Percentiles rank a stretch among this genome's conserved stretches.
Evolutionary conservation across 2,329 filamentous ascomycete species (phyloP).

Genomic region (Cryphonectria nitschkei): DNA sequence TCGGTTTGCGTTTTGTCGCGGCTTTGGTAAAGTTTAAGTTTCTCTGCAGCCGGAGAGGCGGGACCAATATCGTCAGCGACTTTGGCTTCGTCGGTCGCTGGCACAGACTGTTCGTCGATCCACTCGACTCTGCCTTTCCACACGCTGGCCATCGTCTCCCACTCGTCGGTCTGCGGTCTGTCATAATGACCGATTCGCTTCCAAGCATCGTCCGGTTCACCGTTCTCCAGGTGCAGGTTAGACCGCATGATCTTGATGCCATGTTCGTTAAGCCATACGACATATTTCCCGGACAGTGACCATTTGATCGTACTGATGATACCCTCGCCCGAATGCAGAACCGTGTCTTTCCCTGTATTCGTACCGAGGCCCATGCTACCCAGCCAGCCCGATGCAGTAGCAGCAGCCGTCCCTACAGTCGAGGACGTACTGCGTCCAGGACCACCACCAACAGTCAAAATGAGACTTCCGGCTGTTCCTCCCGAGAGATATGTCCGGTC

Average conservation of each 20-base stretch:
- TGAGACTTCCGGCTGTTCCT: slow-evolving; percentile 82
- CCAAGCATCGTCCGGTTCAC: slow-evolving; percentile 84
- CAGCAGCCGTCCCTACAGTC: slow-evolving; percentile 80
- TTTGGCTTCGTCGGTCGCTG: slow-evolving; percentile 65
- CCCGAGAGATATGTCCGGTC: slow-evolving; percentile 91
- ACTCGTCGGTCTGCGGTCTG: slow-evolving; percentile 80
- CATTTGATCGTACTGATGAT: slow-evolving; percentile 91
- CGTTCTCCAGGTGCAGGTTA: slow-evolving; percentile 76
- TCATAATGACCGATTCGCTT: slow-evolving; percentile 92
- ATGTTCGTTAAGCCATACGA: slow-evolving; percentile 94
- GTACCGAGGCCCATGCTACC: slow-evolving; percentile 81
- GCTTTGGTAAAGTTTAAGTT: slow-evolving; percentile 53
- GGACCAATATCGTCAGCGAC: slow-evolving; percentile 36
- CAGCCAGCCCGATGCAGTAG: slow-evolving; percentile 87
- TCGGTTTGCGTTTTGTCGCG: slow-evolving; percentile 61
- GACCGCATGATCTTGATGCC: slow-evolving; percentile 98
- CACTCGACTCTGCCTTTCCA: slow-evolving; percentile 94
- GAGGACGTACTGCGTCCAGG: slow-evolving; percentile 84
- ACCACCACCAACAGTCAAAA: slow-evolving; percentile 82
- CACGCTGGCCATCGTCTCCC: slow-evolving; percentile 95
- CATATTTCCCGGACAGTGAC: slow-evolving; percentile 89
- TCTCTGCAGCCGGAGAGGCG: slow-evolving; percentile 46
- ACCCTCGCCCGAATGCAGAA: slow-evolving; percentile 91
- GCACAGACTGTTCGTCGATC: slow-evolving; percentile 84
- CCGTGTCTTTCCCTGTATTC: slow-evolving; percentile 80